Percentiles rank a stretch among this genome's conserved stretches.
Conservation (phyloP, 2,329 filamentous ascomycete species). For the Pseudomassariella vexata region DNA sequence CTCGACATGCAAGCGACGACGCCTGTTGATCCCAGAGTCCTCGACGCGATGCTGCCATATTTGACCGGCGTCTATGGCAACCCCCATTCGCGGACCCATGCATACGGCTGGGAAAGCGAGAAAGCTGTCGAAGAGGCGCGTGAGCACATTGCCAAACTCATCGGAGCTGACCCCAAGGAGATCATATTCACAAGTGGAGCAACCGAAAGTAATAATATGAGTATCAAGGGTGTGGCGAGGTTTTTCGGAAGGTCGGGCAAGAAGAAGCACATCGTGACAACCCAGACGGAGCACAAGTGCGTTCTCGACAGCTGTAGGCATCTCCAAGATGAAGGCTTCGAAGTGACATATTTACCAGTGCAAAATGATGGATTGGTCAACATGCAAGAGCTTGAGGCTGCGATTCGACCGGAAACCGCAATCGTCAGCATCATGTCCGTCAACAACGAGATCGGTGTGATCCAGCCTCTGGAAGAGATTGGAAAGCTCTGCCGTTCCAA, state of each 20-base stretch:
- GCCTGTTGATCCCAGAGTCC: conserved; percentile 85
- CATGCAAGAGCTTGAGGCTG: conserved; percentile 77
- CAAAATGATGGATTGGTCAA: conserved; percentile 79
- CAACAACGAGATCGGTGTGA: conserved; percentile 99
- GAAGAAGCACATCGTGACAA: conserved; percentile 98
- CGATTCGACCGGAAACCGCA: conserved; percentile 84
- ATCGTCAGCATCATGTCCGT: conserved; percentile 98
- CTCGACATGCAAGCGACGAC: conserved; percentile 98
- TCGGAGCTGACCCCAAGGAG: conserved; percentile 93
- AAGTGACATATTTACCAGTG: conserved; percentile 95
- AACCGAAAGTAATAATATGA: conserved; percentile 99
- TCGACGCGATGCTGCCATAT: conserved; percentile 95
- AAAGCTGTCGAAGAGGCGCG: conserved; percentile 86
- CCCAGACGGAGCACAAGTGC: conserved; percentile 98
- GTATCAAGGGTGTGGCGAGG: conserved; percentile 92
- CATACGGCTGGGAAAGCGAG: conserved; percentile 98
- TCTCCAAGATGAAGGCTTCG: conserved; percentile 93
- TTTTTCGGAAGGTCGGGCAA: conserved; percentile 92
- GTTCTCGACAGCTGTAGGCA: conserved; percentile 95
- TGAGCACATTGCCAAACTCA: conserved; percentile 74
- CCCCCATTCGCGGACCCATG: conserved; percentile 93
- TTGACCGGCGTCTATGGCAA: conserved; percentile 94
- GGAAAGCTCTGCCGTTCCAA: conserved; percentile 84
- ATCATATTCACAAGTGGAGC: conserved; percentile 98
- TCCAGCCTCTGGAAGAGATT: conserved; percentile 91